A percentile compares a stretch with the other conserved stretches of the same genome.
phyloP scores from a whole-genome alignment of 441 rosid species.

The Euphorbia schlechtendalii region DNA sequence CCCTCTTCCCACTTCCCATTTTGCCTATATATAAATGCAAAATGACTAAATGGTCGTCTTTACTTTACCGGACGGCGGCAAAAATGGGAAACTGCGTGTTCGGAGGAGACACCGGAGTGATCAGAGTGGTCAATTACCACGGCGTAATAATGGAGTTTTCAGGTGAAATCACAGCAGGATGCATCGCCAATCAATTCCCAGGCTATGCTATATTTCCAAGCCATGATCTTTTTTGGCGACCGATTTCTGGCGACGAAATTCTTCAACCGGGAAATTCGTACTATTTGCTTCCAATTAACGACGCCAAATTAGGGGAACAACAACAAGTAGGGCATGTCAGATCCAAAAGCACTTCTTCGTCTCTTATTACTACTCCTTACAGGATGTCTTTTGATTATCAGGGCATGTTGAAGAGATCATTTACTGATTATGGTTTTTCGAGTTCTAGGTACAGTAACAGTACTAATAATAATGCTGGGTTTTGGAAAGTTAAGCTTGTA shows the following conservation, averaged over 20 bases:
- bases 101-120: slow-evolving; percentile 42
- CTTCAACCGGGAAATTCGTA: slow-evolving; percentile 50
- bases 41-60: no score
- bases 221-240: slow-evolving; percentile 45
- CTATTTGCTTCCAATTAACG: slow-evolving; percentile 43
- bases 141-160: slow-evolving; percentile 59
- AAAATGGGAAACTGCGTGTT: slow-evolving; percentile 77
- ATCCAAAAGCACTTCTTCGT: slow-evolving; percentile 48
- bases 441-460: slow-evolving; percentile 20
- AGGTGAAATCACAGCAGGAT: slow-evolving; percentile 48
- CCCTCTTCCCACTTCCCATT: no score
- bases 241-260: slow-evolving; percentile 37
- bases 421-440: slow-evolving; percentile 45
- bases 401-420: slow-evolving; percentile 48
- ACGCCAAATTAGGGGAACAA: slow-evolving; percentile 15
- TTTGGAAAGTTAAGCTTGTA: slow-evolving; percentile 81
- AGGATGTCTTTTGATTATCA: slow-evolving; percentile 58
- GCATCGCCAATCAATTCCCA: slow-evolving; percentile 46
- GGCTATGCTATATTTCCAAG: slow-evolving; percentile 48
- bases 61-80: no score
- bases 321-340: slow-evolving; percentile 44
- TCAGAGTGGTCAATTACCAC: slow-evolving; percentile 45
- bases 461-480: slow-evolving; percentile 17
- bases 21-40: no score
- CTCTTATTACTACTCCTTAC: slow-evolving; percentile 36